phyloP scores from a whole-genome alignment of 768 basidiomycete genomes.

The Suillus alpinus region DNA sequence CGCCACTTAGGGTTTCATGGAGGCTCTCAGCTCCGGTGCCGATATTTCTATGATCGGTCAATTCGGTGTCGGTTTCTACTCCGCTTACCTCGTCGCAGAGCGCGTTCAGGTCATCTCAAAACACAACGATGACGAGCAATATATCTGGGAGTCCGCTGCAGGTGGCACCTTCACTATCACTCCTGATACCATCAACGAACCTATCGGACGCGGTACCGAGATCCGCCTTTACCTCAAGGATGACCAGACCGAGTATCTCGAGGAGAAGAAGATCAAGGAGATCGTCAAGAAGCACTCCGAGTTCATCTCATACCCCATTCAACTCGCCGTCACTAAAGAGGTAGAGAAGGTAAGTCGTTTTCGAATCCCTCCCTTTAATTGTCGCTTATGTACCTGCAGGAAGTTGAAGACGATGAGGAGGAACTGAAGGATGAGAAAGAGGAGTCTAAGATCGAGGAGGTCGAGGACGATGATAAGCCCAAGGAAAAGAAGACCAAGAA shows the following conservation, averaged over 20 bases:
- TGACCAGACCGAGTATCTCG: slow-evolving; percentile 97
- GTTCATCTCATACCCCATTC: slow-evolving; percentile 99
- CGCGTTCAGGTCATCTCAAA: slow-evolving; percentile 98
- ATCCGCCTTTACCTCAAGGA: slow-evolving; percentile 94
- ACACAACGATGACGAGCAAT: slow-evolving; percentile 99
- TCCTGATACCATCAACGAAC: slow-evolving; percentile 82
- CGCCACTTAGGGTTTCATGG: slow-evolving; percentile 88
- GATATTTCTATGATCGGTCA: slow-evolving; percentile 97
- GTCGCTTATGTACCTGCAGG: slow-evolving; percentile 41
- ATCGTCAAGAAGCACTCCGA: slow-evolving; percentile 99
- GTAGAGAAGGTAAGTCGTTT: slow-evolving; percentile 83
- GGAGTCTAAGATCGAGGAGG: slow-evolving; percentile 78
- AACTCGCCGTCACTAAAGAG: slow-evolving; percentile 98
- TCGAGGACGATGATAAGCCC: slow-evolving; percentile 80
- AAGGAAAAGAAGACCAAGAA: slow-evolving; percentile 94
- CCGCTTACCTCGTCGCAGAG: slow-evolving; percentile 98
- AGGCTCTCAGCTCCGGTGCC: slow-evolving; percentile 87
- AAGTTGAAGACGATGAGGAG: slow-evolving; percentile 83
- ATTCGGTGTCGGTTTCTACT: slow-evolving; percentile 99
- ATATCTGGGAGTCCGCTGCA: slow-evolving; percentile 99
- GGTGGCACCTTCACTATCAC: slow-evolving; percentile 99
- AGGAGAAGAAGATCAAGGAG: slow-evolving; percentile 99
- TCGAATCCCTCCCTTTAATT: background rate
- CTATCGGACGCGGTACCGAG: slow-evolving; percentile 92
- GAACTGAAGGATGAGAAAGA: slow-evolving; percentile 69